These are phyloP conservation scores for Vitis rotundifolia DNA, from an alignment of 164 flowering plant species.

Conservation along the genomic window DNA sequence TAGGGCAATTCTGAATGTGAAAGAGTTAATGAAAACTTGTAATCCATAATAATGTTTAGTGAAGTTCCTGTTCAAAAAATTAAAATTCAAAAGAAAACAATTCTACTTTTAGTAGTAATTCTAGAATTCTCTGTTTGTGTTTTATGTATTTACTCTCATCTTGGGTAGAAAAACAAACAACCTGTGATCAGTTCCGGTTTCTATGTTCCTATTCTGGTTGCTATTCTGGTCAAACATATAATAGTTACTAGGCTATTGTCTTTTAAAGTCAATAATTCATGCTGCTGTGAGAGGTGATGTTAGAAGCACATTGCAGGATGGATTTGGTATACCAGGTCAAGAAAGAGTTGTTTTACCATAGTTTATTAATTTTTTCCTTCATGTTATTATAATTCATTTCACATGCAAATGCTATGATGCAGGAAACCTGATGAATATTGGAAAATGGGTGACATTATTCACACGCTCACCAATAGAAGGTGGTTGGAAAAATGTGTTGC, in stretches of 20 bases:
- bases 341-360: no score
- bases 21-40: not conserved
- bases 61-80: not conserved
- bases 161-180: not conserved
- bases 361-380: no score
- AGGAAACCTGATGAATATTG: slow-evolving; percentile 94
- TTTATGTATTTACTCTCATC: not conserved
- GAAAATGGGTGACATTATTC: slow-evolving; percentile 88
- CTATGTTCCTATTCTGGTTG: no score
- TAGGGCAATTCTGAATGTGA: not conserved
- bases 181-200: no score
- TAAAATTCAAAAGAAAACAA: not conserved
- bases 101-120: not conserved
- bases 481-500: slow-evolving; percentile 92
- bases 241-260: no score
- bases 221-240: no score
- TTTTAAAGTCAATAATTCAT: no score
- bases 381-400: not conserved
- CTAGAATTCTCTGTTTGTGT: not conserved
- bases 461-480: slow-evolving; percentile 92
- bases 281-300: no score
- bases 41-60: not conserved
- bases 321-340: no score
- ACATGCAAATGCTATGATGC: slow-evolving; percentile 10
- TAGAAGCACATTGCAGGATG: no score